Evolutionary conservation across 164 flowering plant genomes (phyloP).

Genomic region (Chimonanthus praecox): DNA sequence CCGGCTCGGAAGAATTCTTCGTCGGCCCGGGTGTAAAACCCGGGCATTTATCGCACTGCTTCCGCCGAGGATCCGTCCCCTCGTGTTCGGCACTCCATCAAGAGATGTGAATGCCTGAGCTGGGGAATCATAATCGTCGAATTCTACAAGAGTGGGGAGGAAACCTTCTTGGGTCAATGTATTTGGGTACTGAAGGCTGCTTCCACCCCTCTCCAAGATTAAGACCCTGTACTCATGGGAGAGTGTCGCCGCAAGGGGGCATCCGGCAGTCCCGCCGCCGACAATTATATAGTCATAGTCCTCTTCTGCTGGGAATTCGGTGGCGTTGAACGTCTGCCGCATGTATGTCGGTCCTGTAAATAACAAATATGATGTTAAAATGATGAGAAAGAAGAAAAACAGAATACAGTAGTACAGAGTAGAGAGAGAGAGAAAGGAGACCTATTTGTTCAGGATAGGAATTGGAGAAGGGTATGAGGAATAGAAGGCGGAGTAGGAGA

Average conservation of each 20-base stretch:
- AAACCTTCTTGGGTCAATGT: conserved; percentile 63
- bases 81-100: conserved; percentile 77
- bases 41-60: conserved; percentile 83
- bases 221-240: conserved; percentile 48
- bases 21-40: conserved; percentile 75
- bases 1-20: conserved; percentile 30
- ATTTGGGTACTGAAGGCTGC: conserved; percentile 8
- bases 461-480: too few species aligned
- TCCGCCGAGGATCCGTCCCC: conserved; percentile 89
- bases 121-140: conserved; percentile 44
- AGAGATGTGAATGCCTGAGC: conserved; percentile 74
- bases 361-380: too few species aligned
- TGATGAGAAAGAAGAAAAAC: too few species aligned
- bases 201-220: conserved; percentile 62
- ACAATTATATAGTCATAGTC: conserved; percentile 80
- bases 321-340: conserved; percentile 30
- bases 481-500: too few species aligned
- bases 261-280: conserved; percentile 94
- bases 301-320: conserved; percentile 55
- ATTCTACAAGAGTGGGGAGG: conserved; percentile 39
- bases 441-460: too few species aligned
- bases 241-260: conserved; percentile 85
- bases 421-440: too few species aligned
- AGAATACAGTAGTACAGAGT: too few species aligned
- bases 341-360: too few species aligned